These are phyloP conservation scores for Didymella lethalis DNA, from an alignment of 2,329 filamentous ascomycete species.

Conservation along the genomic window DNA sequence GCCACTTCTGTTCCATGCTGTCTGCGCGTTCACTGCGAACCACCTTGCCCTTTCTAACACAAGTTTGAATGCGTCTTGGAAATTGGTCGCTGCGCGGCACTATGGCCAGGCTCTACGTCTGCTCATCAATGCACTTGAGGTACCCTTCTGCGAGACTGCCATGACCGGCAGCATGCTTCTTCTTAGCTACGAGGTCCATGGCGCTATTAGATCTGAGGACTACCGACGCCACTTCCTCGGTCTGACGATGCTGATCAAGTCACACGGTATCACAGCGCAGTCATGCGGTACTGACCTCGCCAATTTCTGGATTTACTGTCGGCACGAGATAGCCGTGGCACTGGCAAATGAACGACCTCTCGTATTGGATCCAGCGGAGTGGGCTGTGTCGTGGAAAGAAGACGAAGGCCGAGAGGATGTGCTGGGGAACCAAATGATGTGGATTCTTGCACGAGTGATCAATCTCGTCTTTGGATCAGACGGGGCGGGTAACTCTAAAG, in stretches of 20 bases:
- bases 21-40: slow-evolving; percentile 48
- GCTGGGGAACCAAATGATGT: slow-evolving; percentile 44
- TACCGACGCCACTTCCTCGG: slow-evolving; percentile 44
- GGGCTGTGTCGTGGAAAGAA: slow-evolving; percentile 41
- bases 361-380: slow-evolving; percentile 41
- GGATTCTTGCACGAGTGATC: slow-evolving; percentile 45
- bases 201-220: slow-evolving; percentile 38
- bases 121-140: slow-evolving; percentile 40
- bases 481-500: slow-evolving; percentile 21
- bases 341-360: slow-evolving; percentile 41
- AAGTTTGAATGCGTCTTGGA: slow-evolving; percentile 40
- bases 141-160: slow-evolving; percentile 37
- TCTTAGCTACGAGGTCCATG: slow-evolving; percentile 46
- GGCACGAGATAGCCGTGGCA: slow-evolving; percentile 46
- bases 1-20: slow-evolving; percentile 44
- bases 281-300: slow-evolving; percentile 41
- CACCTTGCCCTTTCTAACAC: slow-evolving; percentile 41
- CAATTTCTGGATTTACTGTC: slow-evolving; percentile 48
- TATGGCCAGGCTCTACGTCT: slow-evolving; percentile 43
- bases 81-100: slow-evolving; percentile 38
- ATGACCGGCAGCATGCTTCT: slow-evolving; percentile 47
- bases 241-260: slow-evolving; percentile 42
- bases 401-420: slow-evolving; percentile 44
- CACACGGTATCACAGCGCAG: slow-evolving; percentile 38
- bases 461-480: slow-evolving; percentile 40